A percentile compares a stretch with the other conserved stretches of the same genome.
Evolutionary conservation across 2,329 filamentous ascomycete species (phyloP).

Genomic region (Penicillium freii): DNA sequence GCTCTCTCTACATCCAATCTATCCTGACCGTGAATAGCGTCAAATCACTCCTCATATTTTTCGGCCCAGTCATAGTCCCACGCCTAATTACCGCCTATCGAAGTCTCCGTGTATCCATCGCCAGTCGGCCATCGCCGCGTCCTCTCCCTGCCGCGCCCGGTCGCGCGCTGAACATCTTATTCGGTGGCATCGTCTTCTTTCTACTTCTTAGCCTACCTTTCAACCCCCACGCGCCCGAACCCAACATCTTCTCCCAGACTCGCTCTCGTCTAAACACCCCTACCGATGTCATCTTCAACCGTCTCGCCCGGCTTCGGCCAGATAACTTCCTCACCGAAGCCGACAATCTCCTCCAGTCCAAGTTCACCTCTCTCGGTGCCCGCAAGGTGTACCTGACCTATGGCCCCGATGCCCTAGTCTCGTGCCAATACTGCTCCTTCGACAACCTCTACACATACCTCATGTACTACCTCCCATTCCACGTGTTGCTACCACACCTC

Average conservation of each 20-base stretch:
- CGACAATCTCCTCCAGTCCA: constrained; percentile 66
- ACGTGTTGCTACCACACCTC: constrained; percentile 73
- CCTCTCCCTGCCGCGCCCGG: constrained; percentile 36
- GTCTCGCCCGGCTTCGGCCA: constrained; percentile 55
- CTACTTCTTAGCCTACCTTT: constrained; percentile 67
- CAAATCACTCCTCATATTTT: constrained; percentile 45
- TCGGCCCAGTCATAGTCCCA: constrained; percentile 44
- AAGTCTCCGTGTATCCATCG: constrained; percentile 32
- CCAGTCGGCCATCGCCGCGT: constrained; percentile 39
- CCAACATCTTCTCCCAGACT: constrained; percentile 75
- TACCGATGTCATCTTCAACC: constrained; percentile 78
- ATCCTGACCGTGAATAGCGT: constrained; percentile 30
- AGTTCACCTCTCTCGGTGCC: constrained; percentile 69
- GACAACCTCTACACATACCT: constrained; percentile 70
- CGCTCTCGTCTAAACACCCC: constrained; percentile 80
- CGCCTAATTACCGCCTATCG: constrained; percentile 41
- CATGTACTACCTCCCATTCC: constrained; percentile 70
- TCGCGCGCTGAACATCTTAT: constrained; percentile 50
- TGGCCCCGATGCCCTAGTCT: constrained; percentile 69
- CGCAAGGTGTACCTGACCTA: constrained; percentile 79
- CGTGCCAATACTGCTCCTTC: constrained; percentile 79
- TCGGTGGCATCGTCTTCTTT: constrained; percentile 53
- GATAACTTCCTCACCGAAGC: constrained; percentile 42
- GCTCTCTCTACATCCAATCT: neutral
- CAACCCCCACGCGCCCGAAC: constrained; percentile 50